These are phyloP conservation scores for Lachnellula occidentalis DNA, from an alignment of 2,329 filamentous ascomycete genomes.

Conservation along the genomic window DNA sequence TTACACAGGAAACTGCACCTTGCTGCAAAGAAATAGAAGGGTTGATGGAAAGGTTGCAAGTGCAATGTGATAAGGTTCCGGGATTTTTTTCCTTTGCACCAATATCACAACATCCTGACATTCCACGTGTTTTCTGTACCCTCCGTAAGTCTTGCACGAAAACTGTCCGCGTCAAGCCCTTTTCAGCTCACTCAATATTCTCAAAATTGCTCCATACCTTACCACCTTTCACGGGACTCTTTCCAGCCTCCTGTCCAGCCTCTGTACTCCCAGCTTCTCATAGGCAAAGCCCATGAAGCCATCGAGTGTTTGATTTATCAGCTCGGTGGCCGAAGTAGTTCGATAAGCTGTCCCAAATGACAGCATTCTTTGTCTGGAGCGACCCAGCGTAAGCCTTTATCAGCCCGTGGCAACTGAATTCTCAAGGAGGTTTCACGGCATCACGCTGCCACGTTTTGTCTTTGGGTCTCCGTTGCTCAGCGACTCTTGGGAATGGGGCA, in stretches of 20 bases:
- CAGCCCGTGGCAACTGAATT: slow-evolving; percentile 15
- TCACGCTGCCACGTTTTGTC: slow-evolving; percentile 16
- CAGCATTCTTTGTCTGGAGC: slow-evolving; percentile 19
- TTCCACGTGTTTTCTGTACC: slow-evolving; percentile 14
- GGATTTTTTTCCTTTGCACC: slow-evolving; percentile 4
- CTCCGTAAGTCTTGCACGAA: slow-evolving; percentile 1
- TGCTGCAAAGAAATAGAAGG: slow-evolving; percentile 11
- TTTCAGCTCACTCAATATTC: neutral
- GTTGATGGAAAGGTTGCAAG: slow-evolving; percentile 2
- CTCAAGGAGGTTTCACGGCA: slow-evolving; percentile 14
- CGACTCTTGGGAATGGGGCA: slow-evolving; percentile 23
- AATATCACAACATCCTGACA: slow-evolving; percentile 7
- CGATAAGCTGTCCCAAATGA: neutral
- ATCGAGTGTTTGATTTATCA: neutral
- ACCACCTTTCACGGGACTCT: neutral
- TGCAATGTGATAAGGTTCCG: slow-evolving; percentile 14
- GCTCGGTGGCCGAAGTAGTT: neutral
- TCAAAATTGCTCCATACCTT: neutral
- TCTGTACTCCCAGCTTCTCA: neutral
- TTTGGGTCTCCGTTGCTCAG: slow-evolving; percentile 14
- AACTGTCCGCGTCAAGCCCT: neutral
- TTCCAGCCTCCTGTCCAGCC: neutral
- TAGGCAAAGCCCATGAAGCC: neutral
- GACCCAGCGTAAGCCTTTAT: neutral
- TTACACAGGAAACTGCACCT: slow-evolving; percentile 10